These are phyloP conservation scores for Acanthamoeba lugdunensis DNA, from an alignment of 208 protist genomes.

Conservation along the genomic window DNA sequence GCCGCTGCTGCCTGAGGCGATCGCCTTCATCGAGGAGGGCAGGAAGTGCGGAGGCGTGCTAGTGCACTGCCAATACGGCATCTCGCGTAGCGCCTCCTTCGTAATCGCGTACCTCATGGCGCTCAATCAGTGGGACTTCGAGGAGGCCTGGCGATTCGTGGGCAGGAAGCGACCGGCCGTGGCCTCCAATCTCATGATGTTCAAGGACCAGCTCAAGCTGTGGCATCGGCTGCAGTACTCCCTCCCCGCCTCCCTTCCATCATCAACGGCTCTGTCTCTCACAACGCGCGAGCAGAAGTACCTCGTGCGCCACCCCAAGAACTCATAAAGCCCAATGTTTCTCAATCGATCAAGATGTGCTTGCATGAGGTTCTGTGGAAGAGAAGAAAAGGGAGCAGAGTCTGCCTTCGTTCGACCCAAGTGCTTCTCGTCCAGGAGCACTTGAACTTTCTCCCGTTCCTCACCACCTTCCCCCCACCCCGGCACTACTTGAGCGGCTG, in stretches of 20 bases:
- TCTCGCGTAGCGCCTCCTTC: slow-evolving; percentile 63
- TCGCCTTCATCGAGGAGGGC: slow-evolving; percentile 49
- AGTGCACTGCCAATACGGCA: slow-evolving; percentile 22
- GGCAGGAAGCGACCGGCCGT: neutral
- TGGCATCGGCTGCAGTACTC: neutral
- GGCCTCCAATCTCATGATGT: slow-evolving; percentile 35
- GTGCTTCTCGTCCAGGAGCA: neutral
- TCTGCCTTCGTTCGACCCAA: neutral
- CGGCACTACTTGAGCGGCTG: neutral
- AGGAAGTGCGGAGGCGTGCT: slow-evolving; percentile 20
- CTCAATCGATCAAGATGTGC: neutral
- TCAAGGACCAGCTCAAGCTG: slow-evolving; percentile 5
- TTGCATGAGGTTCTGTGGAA: neutral
- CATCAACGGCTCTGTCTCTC: neutral
- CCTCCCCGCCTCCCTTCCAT: neutral
- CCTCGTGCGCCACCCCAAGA: neutral
- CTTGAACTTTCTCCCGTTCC: slow-evolving; percentile 23
- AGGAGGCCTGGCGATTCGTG: slow-evolving; percentile 14
- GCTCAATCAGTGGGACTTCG: neutral
- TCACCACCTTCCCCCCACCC: neutral
- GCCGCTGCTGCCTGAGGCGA: slow-evolving; percentile 30
- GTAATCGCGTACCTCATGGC: slow-evolving; percentile 63
- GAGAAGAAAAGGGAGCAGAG: neutral
- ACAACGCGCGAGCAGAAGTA: slow-evolving; percentile 7
- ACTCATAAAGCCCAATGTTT: neutral